These are phyloP conservation scores for Takashimella koratensis DNA, from an alignment of 1,284 basidiomycete genomes.

Conservation along the genomic window DNA sequence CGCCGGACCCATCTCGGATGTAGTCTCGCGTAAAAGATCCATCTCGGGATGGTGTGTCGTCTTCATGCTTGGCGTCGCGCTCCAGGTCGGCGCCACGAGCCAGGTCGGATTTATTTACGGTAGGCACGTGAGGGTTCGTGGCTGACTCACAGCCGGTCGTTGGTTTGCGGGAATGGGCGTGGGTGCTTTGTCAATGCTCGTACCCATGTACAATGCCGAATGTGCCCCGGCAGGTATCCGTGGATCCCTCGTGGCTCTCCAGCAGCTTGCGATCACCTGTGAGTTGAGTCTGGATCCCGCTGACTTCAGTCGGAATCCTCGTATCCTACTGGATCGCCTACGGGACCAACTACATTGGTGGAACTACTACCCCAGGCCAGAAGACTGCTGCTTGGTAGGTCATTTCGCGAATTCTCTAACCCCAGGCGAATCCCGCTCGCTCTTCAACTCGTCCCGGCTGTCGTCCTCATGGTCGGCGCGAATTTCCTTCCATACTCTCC, in stretches of 20 bases:
- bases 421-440: constrained; percentile 74
- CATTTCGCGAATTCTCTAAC: no score
- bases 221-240: constrained; percentile 62
- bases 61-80: constrained; percentile 42
- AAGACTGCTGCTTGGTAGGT: constrained; percentile 2
- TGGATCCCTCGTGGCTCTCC: constrained; percentile 60
- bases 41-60: constrained; percentile 45
- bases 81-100: constrained; percentile 38
- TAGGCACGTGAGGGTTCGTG: constrained; percentile 7
- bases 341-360: constrained; percentile 59
- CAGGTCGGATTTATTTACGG: constrained; percentile 40
- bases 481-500: constrained; percentile 55
- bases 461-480: constrained; percentile 44
- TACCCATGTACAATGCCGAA: constrained; percentile 56
- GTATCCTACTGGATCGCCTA: constrained; percentile 70
- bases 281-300: neutral
- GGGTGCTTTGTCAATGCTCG: constrained; percentile 57
- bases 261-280: constrained; percentile 46
- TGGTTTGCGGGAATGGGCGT: constrained; percentile 58
- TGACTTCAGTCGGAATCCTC: constrained; percentile 20
- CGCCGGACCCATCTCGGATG: neutral
- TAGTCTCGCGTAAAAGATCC: constrained; percentile 10
- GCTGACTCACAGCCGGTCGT: constrained; percentile 51
- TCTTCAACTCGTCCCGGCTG: constrained; percentile 64
- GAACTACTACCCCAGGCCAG: constrained; percentile 21